Percentiles rank a stretch among this genome's conserved stretches.
Conservation (phyloP, 106 monocot genomes). For the Apostasia shenzhenica region DNA sequence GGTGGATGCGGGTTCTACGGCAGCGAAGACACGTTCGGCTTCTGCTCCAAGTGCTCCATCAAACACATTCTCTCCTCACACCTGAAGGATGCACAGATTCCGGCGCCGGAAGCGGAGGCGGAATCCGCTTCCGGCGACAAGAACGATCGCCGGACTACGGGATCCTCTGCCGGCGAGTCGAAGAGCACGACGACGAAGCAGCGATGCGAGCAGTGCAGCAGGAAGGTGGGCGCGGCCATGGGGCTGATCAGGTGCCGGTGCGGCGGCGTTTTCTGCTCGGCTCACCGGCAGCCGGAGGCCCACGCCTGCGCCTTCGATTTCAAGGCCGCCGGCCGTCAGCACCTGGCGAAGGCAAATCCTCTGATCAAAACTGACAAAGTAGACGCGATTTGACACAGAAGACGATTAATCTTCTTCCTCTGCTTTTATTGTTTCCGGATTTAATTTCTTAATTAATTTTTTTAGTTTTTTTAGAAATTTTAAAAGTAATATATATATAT, state of each 20-base stretch:
- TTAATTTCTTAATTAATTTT: no score
- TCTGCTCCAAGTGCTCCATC: slow-evolving; percentile 33
- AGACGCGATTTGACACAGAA: neutral
- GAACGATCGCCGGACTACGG: no score
- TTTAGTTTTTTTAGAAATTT: no score
- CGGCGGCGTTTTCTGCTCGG: neutral
- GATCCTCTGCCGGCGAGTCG: neutral
- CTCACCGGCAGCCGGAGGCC: neutral
- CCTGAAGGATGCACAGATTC: slow-evolving; percentile 9
- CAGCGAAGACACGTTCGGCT: slow-evolving; percentile 18
- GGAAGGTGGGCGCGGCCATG: slow-evolving; percentile 3
- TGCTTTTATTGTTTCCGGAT: no score
- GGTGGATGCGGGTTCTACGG: slow-evolving; percentile 42
- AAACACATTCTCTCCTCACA: slow-evolving; percentile 1
- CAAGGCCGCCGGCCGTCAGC: slow-evolving; percentile 19
- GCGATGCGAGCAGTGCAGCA: slow-evolving; percentile 12
- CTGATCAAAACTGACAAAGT: slow-evolving; percentile 12
- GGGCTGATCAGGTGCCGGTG: neutral
- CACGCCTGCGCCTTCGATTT: slow-evolving; percentile 18
- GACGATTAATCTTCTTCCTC: no score
- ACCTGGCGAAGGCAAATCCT: slow-evolving; percentile 16
- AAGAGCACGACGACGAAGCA: neutral
- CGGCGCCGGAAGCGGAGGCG: neutral
- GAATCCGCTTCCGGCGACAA: no score
- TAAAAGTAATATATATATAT: no score